Evolutionary conservation across 2,329 filamentous ascomycete genomes (phyloP).

Genomic region (Ramularia collo-cygni): DNA sequence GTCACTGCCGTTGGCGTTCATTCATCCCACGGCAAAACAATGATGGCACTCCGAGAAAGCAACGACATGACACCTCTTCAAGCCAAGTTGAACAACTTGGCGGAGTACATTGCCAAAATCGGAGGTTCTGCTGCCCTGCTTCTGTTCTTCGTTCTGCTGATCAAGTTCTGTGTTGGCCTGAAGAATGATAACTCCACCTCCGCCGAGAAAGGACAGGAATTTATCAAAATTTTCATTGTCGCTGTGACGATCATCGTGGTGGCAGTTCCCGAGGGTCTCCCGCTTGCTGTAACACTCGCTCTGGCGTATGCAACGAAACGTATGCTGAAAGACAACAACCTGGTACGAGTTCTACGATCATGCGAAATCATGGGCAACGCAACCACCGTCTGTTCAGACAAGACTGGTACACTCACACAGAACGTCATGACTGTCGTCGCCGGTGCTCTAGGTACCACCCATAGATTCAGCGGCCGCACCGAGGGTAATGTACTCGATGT

Average conservation of each 20-base stretch:
- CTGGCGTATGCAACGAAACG: constrained; percentile 61
- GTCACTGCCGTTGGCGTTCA: constrained; percentile 69
- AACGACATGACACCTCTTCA: constrained; percentile 73
- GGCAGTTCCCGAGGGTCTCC: constrained; percentile 61
- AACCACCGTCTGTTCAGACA: constrained; percentile 72
- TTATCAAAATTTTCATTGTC: constrained; percentile 57
- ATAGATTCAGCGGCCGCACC: constrained; percentile 46
- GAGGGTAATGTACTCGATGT: constrained; percentile 18
- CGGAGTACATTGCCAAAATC: constrained; percentile 72
- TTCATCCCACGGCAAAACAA: constrained; percentile 68
- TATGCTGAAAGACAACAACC: constrained; percentile 63
- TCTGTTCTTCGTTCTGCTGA: constrained; percentile 77
- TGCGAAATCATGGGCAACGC: constrained; percentile 68
- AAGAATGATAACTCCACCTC: constrained; percentile 48
- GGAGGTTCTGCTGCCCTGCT: constrained; percentile 70
- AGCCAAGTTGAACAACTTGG: constrained; percentile 67
- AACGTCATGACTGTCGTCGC: constrained; percentile 73
- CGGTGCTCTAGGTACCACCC: constrained; percentile 56
- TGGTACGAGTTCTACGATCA: constrained; percentile 60
- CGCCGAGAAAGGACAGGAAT: constrained; percentile 68
- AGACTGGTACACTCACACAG: constrained; percentile 67
- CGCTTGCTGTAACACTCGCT: constrained; percentile 61
- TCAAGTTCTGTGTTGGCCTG: constrained; percentile 72
- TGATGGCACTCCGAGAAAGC: constrained; percentile 71
- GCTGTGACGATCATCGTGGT: constrained; percentile 62